A percentile compares a stretch with the other conserved stretches of the same genome.
Conservation (phyloP, 83 land plant species). For the Diphasiastrum complanatum region DNA sequence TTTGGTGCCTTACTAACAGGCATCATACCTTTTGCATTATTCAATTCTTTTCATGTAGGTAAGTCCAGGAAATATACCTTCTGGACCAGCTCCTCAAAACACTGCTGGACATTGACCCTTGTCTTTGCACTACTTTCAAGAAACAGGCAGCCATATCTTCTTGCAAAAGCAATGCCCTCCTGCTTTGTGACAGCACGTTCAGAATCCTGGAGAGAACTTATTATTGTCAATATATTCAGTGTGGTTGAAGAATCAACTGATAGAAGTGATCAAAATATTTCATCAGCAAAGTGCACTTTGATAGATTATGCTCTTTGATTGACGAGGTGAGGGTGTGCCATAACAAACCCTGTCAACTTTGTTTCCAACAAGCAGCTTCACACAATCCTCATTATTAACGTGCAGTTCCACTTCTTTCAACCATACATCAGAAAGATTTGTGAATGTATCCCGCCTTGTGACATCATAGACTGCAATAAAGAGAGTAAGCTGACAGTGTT, state of each 20-base stretch:
- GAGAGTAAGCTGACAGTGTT: too few relatives aligned
- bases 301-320: not conserved
- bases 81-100: conserved; percentile 90
- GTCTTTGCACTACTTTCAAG: conserved; percentile 97
- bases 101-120: conserved; percentile 75
- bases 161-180: conserved; percentile 90
- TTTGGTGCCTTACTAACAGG: too few relatives aligned
- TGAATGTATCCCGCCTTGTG: conserved; percentile 77
- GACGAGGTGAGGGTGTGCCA: not conserved
- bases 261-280: too few relatives aligned
- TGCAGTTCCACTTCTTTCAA: conserved; percentile 79
- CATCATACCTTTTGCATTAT: too few relatives aligned
- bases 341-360: conserved; percentile 76
- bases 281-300: too few relatives aligned
- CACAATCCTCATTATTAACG: conserved; percentile 81
- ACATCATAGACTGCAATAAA: conserved; percentile 80
- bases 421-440: conserved; percentile 93
- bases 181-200: conserved; percentile 82
- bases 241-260: too few relatives aligned
- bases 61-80: too few relatives aligned
- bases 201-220: conserved; percentile 67
- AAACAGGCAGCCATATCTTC: conserved; percentile 80
- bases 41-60: too few relatives aligned
- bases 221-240: too few relatives aligned
- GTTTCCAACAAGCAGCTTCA: conserved; percentile 93